Percentiles rank a stretch among this genome's conserved stretches.
Conservation (phyloP, 306 rosid species). For the Acacia acuminata region DNA sequence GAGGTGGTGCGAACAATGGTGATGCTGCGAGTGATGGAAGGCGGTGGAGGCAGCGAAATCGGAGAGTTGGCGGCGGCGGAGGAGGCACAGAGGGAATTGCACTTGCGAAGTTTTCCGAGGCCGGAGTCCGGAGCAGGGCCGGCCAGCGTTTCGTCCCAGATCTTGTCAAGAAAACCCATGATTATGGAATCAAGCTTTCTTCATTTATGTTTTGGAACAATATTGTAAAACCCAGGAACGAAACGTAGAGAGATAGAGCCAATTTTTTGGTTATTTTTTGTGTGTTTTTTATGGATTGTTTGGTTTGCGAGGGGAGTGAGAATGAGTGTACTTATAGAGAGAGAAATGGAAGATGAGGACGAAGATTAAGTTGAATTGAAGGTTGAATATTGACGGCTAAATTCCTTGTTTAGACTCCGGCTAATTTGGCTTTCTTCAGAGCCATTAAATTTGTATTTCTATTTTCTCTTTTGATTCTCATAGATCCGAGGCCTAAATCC, state of each 20-base stretch:
- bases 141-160: slow-evolving; percentile 98
- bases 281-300: neutral
- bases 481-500: neutral
- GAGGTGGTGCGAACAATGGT: slow-evolving; percentile 49
- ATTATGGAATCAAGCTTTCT: neutral
- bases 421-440: slow-evolving; percentile 43
- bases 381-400: slow-evolving; percentile 31
- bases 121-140: slow-evolving; percentile 95
- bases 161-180: slow-evolving; percentile 85
- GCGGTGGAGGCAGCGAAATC: slow-evolving; percentile 26
- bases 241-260: slow-evolving; percentile 29
- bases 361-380: neutral
- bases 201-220: slow-evolving; percentile 28
- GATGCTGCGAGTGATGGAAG: slow-evolving; percentile 64
- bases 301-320: neutral
- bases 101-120: slow-evolving; percentile 82
- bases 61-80: neutral
- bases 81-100: slow-evolving; percentile 47
- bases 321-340: slow-evolving; percentile 45
- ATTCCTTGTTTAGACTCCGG: slow-evolving; percentile 37
- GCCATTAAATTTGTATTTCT: slow-evolving; percentile 42
- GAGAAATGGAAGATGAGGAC: slow-evolving; percentile 19
- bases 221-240: slow-evolving; percentile 45
- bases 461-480: neutral
- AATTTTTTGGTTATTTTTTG: neutral